Evolutionary conservation across 2,329 filamentous ascomycete genomes (phyloP).

Genomic region (Trichocomaceae sp.): DNA sequence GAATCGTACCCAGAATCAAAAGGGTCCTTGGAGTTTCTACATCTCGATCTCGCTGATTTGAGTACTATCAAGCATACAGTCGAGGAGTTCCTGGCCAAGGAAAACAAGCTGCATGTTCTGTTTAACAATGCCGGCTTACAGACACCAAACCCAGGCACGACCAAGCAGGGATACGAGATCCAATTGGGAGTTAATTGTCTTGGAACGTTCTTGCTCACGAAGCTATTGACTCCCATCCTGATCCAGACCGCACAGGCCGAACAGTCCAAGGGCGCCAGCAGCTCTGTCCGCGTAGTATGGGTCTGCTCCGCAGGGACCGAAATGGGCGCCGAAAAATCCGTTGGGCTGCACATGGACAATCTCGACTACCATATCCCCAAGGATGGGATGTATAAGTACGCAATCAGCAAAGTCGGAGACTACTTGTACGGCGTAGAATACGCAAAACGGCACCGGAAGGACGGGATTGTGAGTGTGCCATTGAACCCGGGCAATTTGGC

Average conservation of each 20-base stretch:
- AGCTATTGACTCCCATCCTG: slow-evolving; percentile 32
- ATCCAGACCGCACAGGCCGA: slow-evolving; percentile 23
- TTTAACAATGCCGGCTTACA: slow-evolving; percentile 35
- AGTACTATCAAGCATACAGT: neutral
- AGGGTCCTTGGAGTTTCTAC: neutral
- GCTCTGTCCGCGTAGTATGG: slow-evolving; percentile 31
- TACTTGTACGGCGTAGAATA: slow-evolving; percentile 29
- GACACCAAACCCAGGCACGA: slow-evolving; percentile 25
- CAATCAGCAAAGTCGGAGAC: slow-evolving; percentile 31
- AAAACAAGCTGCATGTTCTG: slow-evolving; percentile 35
- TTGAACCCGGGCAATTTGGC: slow-evolving; percentile 1
- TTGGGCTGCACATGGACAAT: neutral
- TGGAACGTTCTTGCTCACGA: slow-evolving; percentile 34
- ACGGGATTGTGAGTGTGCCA: slow-evolving; percentile 14
- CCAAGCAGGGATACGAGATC: slow-evolving; percentile 32
- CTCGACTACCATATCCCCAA: slow-evolving; percentile 11
- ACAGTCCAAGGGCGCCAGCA: slow-evolving; percentile 8
- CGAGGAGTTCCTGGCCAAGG: slow-evolving; percentile 26
- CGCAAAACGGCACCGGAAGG: slow-evolving; percentile 19
- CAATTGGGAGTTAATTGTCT: slow-evolving; percentile 34
- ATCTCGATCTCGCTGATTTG: slow-evolving; percentile 5
- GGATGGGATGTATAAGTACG: slow-evolving; percentile 24
- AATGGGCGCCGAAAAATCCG: neutral
- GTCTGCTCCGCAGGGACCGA: neutral
- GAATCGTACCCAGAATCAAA: slow-evolving; percentile 6